These are phyloP conservation scores for Stropharia rugosoannulata DNA, from an alignment of 768 basidiomycete genomes.

Conservation along the genomic window DNA sequence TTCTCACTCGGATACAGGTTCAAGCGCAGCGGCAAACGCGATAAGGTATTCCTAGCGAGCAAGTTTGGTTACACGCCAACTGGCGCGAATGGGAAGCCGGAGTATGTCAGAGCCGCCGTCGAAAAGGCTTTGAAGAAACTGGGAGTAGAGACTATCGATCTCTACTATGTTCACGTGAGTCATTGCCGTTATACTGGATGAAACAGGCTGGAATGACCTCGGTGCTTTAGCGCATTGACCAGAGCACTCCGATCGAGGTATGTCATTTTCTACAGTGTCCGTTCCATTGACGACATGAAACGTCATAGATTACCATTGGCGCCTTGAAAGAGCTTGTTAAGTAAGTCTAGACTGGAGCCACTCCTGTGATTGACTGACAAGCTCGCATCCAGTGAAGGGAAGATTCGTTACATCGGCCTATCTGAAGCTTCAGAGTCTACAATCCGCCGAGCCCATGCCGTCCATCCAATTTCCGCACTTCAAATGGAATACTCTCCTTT, in stretches of 20 bases:
- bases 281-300: background rate
- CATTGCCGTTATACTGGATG: background rate
- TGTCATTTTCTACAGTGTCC: background rate
- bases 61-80: constrained; percentile 35
- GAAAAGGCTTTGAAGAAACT: constrained; percentile 39
- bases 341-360: constrained; percentile 21
- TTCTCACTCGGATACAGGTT: constrained; percentile 33
- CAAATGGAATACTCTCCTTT: constrained; percentile 55
- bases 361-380: background rate
- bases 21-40: constrained; percentile 48
- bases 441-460: constrained; percentile 47
- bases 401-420: constrained; percentile 48
- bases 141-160: constrained; percentile 40
- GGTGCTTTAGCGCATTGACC: constrained; percentile 31
- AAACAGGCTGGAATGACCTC: background rate
- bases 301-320: constrained; percentile 35
- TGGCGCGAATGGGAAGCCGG: constrained; percentile 27
- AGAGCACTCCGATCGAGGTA: constrained; percentile 45
- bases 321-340: constrained; percentile 53
- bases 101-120: constrained; percentile 35
- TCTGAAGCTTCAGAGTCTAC: constrained; percentile 46
- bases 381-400: constrained; percentile 31
- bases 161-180: constrained; percentile 45
- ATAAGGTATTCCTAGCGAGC: constrained; percentile 63
- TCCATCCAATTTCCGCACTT: constrained; percentile 49